These are phyloP conservation scores for Heliamphora pulchella DNA, from an alignment of 179 eudicot species.

Conservation along the genomic window DNA sequence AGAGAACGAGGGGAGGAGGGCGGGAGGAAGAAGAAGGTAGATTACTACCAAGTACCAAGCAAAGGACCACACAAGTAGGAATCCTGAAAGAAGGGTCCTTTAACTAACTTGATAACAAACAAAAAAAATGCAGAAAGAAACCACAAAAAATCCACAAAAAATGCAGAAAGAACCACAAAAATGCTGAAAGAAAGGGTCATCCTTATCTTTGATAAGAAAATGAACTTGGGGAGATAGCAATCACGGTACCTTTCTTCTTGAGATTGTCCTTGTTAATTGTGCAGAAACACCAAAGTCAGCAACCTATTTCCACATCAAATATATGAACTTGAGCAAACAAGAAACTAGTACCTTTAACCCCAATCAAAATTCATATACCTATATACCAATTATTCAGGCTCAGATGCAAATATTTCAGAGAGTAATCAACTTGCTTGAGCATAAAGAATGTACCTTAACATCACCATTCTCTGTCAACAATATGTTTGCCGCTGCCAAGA, in stretches of 20 bases:
- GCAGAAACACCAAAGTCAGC: conserved; percentile 99
- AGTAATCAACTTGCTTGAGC: conserved; percentile 8
- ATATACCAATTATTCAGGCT: background rate
- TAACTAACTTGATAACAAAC: background rate
- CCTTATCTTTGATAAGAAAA: background rate
- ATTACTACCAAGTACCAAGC: no score
- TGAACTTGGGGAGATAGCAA: background rate
- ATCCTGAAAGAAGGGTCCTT: background rate
- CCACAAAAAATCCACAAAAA: no score
- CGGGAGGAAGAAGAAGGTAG: no score
- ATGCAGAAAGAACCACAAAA: background rate
- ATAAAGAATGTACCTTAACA: conserved; percentile 59
- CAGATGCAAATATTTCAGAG: conserved; percentile 1
- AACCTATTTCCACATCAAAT: conserved; percentile 49
- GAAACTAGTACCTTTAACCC: background rate
- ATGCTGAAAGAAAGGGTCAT: background rate
- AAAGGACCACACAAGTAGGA: no score
- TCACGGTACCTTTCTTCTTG: conserved; percentile 77
- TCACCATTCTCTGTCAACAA: conserved; percentile 91
- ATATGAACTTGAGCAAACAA: conserved; percentile 11
- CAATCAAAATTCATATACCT: background rate
- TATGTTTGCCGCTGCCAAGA: conserved; percentile 88
- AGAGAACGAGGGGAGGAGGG: background rate
- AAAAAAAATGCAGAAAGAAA: no score
- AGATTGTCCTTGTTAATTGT: conserved; percentile 84